These are phyloP conservation scores for Penicillium flavigenum DNA, from an alignment of 495 filamentous ascomycete genomes.

Conservation along the genomic window DNA sequence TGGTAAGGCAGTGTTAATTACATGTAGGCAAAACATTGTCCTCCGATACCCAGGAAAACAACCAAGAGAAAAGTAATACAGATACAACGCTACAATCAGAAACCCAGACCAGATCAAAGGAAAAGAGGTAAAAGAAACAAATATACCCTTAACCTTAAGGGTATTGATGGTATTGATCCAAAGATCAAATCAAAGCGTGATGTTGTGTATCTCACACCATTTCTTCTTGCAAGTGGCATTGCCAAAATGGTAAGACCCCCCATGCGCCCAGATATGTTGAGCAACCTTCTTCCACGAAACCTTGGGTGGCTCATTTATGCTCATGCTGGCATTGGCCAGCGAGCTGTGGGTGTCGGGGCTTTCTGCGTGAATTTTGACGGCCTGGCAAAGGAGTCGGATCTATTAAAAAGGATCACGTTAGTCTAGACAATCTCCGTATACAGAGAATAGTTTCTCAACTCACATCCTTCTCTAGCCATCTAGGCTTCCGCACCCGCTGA, in stretches of 20 bases:
- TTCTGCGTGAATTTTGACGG: slow-evolving; percentile 37
- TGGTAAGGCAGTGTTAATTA: neutral
- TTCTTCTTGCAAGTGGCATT: slow-evolving; percentile 87
- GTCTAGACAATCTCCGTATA: neutral
- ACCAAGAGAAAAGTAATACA: neutral
- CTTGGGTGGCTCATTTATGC: slow-evolving; percentile 38
- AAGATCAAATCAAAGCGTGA: slow-evolving; percentile 13
- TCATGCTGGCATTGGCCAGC: neutral
- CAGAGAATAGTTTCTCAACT: no score
- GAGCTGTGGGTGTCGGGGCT: neutral
- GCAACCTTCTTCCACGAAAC: slow-evolving; percentile 83
- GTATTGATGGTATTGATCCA: neutral
- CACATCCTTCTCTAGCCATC: slow-evolving; percentile 77
- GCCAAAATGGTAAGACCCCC: slow-evolving; percentile 82
- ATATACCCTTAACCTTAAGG: neutral
- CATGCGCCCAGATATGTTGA: slow-evolving; percentile 65
- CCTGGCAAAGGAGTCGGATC: slow-evolving; percentile 40
- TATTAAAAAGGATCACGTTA: slow-evolving; percentile 21
- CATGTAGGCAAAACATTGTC: neutral
- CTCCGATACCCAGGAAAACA: neutral
- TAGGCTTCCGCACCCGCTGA: slow-evolving; percentile 72
- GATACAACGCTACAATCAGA: neutral
- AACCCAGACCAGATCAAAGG: slow-evolving; percentile 1
- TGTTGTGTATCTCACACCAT: slow-evolving; percentile 48
- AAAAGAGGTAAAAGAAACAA: neutral